Conservation (phyloP, 352 stramenopile species). For the Peronospora belbahrii region DNA sequence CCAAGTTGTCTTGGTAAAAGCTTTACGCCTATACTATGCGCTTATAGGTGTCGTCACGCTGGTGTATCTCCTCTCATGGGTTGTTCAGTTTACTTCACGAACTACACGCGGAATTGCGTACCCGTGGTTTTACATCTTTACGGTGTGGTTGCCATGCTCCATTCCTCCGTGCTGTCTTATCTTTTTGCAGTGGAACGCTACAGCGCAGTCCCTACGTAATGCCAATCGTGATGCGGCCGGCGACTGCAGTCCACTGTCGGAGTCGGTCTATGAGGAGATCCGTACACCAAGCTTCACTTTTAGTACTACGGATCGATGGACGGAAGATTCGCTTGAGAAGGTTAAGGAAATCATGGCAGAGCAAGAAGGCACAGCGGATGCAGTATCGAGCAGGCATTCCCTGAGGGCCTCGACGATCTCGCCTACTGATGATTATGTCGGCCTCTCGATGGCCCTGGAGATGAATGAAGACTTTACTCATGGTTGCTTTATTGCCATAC, state of each 20-base stretch:
- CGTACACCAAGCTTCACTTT: constrained; percentile 72
- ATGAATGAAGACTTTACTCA: constrained; percentile 69
- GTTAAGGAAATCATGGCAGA: constrained; percentile 41
- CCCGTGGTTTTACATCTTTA: constrained; percentile 87
- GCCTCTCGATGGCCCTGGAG: constrained; percentile 76
- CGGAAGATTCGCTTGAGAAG: constrained; percentile 32
- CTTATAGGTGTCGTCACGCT: constrained; percentile 80
- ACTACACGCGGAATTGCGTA: constrained; percentile 56
- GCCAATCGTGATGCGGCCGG: constrained; percentile 36
- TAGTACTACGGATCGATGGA: constrained; percentile 59
- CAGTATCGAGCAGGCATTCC: constrained; percentile 13
- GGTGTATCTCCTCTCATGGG: constrained; percentile 79
- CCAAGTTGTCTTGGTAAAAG: constrained; percentile 74
- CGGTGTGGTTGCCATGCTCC: constrained; percentile 76
- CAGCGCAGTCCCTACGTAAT: constrained; percentile 71
- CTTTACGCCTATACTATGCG: constrained; percentile 79
- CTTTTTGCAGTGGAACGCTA: constrained; percentile 85
- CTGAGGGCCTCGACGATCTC: constrained; percentile 30
- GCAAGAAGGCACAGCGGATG: constrained; percentile 21
- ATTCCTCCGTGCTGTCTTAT: constrained; percentile 83
- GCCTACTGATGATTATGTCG: constrained; percentile 53
- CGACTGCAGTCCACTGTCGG: constrained; percentile 41
- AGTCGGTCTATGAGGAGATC: constrained; percentile 66
- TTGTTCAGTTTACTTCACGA: constrained; percentile 73
- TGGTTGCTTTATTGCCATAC: constrained; percentile 76